phyloP scores from a whole-genome alignment of 257 asterid species.

The Craterostigma plantagineum region DNA sequence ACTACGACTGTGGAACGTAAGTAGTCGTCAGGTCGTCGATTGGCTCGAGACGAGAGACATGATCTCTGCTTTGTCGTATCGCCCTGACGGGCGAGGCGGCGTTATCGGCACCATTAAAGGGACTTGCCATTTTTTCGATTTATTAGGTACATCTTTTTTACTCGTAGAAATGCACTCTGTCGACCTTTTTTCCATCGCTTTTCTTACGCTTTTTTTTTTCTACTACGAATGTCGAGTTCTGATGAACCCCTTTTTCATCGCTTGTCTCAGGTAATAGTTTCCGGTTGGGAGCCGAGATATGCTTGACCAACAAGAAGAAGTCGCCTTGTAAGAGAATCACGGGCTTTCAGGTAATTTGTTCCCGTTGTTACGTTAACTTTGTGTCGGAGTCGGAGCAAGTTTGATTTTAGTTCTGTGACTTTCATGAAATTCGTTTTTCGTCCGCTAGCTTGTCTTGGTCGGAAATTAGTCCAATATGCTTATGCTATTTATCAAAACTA shows the following conservation, averaged over 20 bases:
- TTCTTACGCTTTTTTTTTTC: neutral
- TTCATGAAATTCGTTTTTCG: too few relatives aligned
- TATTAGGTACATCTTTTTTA: constrained; percentile 24
- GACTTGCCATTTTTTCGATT: constrained; percentile 46
- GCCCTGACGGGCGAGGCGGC: constrained; percentile 88
- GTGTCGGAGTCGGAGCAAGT: neutral
- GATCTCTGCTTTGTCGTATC: constrained; percentile 71
- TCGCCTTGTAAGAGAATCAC: constrained; percentile 51
- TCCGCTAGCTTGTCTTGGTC: too few relatives aligned
- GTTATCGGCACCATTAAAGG: constrained; percentile 67
- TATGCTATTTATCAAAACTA: too few relatives aligned
- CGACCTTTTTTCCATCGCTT: constrained; percentile 4
- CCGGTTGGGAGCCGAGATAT: constrained; percentile 47
- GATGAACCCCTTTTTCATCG: neutral
- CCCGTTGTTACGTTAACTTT: neutral
- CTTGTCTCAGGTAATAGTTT: constrained; percentile 40
- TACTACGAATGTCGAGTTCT: neutral
- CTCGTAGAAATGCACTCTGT: neutral
- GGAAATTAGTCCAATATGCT: too few relatives aligned
- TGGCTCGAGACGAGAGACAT: constrained; percentile 74
- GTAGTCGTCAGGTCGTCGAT: constrained; percentile 52
- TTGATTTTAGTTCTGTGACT: too few relatives aligned
- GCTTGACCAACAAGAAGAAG: constrained; percentile 59
- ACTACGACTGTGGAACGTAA: constrained; percentile 69
- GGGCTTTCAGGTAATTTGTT: constrained; percentile 65